A percentile compares a stretch with the other conserved stretches of the same genome.
Evolutionary conservation across 2,329 filamentous ascomycete species (phyloP).

Genomic region (Scopulariopsis brevicaulis): DNA sequence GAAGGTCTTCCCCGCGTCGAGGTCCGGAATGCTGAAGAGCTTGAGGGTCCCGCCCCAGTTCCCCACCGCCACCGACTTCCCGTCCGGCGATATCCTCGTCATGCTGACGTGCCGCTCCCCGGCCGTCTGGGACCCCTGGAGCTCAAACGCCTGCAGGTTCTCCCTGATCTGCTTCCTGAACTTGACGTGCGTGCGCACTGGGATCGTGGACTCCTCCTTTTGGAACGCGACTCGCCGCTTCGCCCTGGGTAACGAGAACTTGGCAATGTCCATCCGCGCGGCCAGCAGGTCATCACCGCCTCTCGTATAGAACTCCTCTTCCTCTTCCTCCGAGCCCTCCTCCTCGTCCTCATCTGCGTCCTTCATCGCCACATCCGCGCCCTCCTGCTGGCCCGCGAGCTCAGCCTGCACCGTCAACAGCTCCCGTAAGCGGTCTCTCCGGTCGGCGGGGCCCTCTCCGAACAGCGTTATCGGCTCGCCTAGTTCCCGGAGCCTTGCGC

Average conservation of each 20-base stretch:
- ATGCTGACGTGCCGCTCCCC: slow-evolving; percentile 88
- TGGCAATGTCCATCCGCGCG: slow-evolving; percentile 68
- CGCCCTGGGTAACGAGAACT: slow-evolving; percentile 73
- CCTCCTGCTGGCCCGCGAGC: slow-evolving; percentile 20
- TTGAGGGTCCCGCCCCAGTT: slow-evolving; percentile 91
- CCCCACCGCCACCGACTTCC: slow-evolving; percentile 73
- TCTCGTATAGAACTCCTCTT: slow-evolving; percentile 92
- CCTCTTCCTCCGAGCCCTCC: slow-evolving; percentile 58
- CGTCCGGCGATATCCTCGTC: slow-evolving; percentile 79
- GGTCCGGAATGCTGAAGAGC: slow-evolving; percentile 69
- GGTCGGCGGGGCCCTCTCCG: slow-evolving; percentile 75
- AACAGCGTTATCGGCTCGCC: slow-evolving; percentile 94
- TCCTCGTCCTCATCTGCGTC: slow-evolving; percentile 37
- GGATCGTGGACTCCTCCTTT: slow-evolving; percentile 70
- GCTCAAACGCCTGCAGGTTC: slow-evolving; percentile 67
- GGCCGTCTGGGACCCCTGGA: slow-evolving; percentile 88
- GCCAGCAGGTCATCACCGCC: slow-evolving; percentile 64
- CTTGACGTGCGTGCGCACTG: slow-evolving; percentile 81
- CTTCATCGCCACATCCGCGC: slow-evolving; percentile 49
- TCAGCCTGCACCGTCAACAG: slow-evolving; percentile 66
- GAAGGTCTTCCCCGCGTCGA: slow-evolving; percentile 65
- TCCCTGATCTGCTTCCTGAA: slow-evolving; percentile 86
- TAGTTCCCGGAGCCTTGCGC: slow-evolving; percentile 67
- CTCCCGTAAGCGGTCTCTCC: slow-evolving; percentile 76
- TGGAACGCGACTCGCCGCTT: slow-evolving; percentile 68